Evolutionary conservation across 345 rosid species (phyloP).

Genomic region (Sisymbrium altissimum): DNA sequence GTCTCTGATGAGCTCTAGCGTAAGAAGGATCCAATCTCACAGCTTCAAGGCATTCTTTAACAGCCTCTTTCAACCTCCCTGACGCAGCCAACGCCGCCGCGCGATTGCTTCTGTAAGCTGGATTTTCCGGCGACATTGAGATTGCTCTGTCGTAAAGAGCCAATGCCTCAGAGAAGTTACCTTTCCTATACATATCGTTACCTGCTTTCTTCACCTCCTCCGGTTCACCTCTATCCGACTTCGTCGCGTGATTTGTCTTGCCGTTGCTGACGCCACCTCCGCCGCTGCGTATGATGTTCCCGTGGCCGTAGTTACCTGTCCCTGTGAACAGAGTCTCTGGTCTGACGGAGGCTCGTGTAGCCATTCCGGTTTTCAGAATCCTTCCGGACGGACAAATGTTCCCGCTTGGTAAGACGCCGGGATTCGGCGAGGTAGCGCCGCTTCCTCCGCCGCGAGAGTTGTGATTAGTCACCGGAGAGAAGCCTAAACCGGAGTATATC

Average conservation of each 20-base stretch:
- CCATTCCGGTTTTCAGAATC: constrained; percentile 59
- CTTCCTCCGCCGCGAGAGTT: constrained; percentile 29
- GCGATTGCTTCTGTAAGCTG: constrained; percentile 75
- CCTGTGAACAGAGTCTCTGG: constrained; percentile 66
- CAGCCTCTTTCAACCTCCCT: constrained; percentile 77
- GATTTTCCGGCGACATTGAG: constrained; percentile 65
- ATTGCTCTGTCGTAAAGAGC: constrained; percentile 73
- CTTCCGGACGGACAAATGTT: constrained; percentile 93
- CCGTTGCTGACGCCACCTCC: constrained; percentile 33
- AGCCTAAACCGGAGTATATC: constrained; percentile 62
- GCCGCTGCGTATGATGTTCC: constrained; percentile 66
- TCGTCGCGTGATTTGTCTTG: constrained; percentile 39
- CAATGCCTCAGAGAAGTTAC: constrained; percentile 70
- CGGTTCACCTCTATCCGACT: constrained; percentile 41
- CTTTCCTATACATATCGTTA: constrained; percentile 76
- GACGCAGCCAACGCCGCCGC: constrained; percentile 81
- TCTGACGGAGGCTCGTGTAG: constrained; percentile 43
- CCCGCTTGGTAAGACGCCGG: constrained; percentile 59
- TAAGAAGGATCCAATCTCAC: constrained; percentile 67
- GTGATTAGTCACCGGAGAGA: constrained; percentile 31
- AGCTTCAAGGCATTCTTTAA: constrained; percentile 85
- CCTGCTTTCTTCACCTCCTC: constrained; percentile 82
- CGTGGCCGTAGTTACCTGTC: constrained; percentile 83
- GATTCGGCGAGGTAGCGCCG: constrained; percentile 43
- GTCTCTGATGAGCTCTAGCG: constrained; percentile 75